Percentiles rank a stretch among this genome's conserved stretches.
Conservation (phyloP, 2,329 filamentous ascomycete species). For the Emericellopsis atlantica region DNA sequence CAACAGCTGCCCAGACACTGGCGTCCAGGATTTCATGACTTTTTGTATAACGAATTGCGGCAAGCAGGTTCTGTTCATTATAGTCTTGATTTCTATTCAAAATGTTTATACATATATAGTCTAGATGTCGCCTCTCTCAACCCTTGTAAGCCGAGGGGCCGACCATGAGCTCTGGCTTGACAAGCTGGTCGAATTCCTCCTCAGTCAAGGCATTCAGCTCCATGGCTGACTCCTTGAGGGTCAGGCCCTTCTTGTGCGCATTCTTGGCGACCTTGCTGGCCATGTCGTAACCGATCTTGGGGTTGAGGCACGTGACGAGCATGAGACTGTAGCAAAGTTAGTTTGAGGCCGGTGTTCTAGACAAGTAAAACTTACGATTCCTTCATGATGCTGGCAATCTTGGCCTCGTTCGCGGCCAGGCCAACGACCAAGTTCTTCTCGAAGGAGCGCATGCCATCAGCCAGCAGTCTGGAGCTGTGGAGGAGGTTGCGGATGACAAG, state of each 20-base stretch:
- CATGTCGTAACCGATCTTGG: conserved; percentile 96
- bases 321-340: conserved; percentile 55
- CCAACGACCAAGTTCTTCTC: conserved; percentile 86
- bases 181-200: conserved; percentile 81
- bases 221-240: conserved; percentile 86
- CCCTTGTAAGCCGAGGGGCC: conserved; percentile 55
- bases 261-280: conserved; percentile 96
- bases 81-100: background rate
- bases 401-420: conserved; percentile 84
- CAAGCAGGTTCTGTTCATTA: no score
- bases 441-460: conserved; percentile 90
- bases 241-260: conserved; percentile 94
- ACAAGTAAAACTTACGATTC: conserved; percentile 56
- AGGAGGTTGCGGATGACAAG: conserved; percentile 90
- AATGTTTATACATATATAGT: background rate
- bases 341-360: background rate
- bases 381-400: conserved; percentile 81
- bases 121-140: conserved; percentile 2
- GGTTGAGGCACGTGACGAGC: conserved; percentile 96
- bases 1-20: no score
- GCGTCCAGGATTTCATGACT: no score
- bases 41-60: no score
- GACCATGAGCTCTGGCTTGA: conserved; percentile 92
- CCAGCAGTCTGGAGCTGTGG: conserved; percentile 77
- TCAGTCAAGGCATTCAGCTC: conserved; percentile 81